phyloP scores from a whole-genome alignment of 2,329 filamentous ascomycete genomes.

The Fusarium beomiforme region DNA sequence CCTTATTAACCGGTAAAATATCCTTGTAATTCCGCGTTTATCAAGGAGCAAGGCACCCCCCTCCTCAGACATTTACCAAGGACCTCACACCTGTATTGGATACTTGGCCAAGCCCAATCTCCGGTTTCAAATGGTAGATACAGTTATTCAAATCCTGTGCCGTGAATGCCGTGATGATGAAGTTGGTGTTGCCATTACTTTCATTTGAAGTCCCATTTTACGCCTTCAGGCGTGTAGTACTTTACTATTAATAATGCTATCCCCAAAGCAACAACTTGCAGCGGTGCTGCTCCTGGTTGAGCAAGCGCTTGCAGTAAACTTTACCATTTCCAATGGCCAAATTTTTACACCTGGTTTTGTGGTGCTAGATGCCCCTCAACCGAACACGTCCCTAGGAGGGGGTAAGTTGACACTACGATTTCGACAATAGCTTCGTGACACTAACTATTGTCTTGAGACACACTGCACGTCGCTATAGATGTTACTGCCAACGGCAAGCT shows the following conservation, averaged over 20 bases:
- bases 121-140: constrained; percentile 31
- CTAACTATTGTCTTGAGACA: constrained; percentile 48
- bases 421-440: background rate
- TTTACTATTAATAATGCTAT: constrained; percentile 12
- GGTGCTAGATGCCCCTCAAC: constrained; percentile 73
- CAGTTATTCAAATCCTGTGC: background rate
- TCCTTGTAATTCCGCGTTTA: constrained; percentile 34
- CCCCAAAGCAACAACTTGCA: constrained; percentile 2
- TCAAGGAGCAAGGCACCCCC: constrained; percentile 14
- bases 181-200: background rate
- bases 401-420: constrained; percentile 53
- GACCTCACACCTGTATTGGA: constrained; percentile 10
- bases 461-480: constrained; percentile 73
- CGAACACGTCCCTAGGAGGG: constrained; percentile 70
- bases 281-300: constrained; percentile 37
- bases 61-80: constrained; percentile 21
- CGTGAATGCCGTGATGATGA: background rate
- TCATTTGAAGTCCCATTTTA: background rate
- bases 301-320: constrained; percentile 52
- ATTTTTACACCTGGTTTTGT: constrained; percentile 76
- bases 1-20: constrained; percentile 22
- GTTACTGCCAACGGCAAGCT: constrained; percentile 73
- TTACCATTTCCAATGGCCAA: constrained; percentile 71
- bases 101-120: constrained; percentile 10
- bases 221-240: background rate